Evolutionary conservation across 2,329 filamentous ascomycete species (phyloP).

Genomic region (Helminthosporium solani): DNA sequence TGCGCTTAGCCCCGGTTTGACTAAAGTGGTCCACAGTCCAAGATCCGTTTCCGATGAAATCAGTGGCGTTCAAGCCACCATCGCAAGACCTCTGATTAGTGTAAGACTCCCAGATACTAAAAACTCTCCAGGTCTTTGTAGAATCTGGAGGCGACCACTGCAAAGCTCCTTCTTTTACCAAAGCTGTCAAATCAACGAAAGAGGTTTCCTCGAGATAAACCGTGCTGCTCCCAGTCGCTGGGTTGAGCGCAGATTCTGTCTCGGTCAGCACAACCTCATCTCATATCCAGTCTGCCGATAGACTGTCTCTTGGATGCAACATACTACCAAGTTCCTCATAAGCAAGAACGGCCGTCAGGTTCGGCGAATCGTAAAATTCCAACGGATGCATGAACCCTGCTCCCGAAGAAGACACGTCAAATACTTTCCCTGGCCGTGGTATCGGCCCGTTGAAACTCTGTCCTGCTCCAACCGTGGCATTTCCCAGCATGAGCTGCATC

Average conservation of each 20-base stretch:
- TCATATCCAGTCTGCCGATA: no score
- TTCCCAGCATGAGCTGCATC: slow-evolving; percentile 14
- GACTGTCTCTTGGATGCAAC: background rate
- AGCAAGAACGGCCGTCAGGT: slow-evolving; percentile 15
- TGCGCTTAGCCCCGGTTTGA: slow-evolving; percentile 36
- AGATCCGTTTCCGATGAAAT: slow-evolving; percentile 32
- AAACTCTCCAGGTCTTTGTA: no score
- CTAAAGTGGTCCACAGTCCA: slow-evolving; percentile 46
- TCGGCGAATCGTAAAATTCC: slow-evolving; percentile 17
- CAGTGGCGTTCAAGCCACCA: no score
- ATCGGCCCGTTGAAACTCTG: slow-evolving; percentile 10
- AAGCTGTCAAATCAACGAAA: slow-evolving; percentile 16
- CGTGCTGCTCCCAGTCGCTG: background rate
- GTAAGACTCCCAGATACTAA: no score
- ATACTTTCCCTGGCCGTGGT: slow-evolving; percentile 10
- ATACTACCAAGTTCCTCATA: slow-evolving; percentile 8
- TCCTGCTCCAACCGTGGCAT: slow-evolving; percentile 9
- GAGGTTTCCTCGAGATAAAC: slow-evolving; percentile 13
- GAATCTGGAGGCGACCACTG: no score
- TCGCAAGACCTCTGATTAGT: no score
- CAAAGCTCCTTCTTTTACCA: slow-evolving; percentile 4
- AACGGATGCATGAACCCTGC: slow-evolving; percentile 15
- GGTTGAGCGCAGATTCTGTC: background rate
- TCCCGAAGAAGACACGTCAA: slow-evolving; percentile 1
- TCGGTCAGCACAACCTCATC: no score